Evolutionary conservation across 2,329 filamentous ascomycete species (phyloP), one percentile per base, ranked within the genome.

Genomic region (Verticillium klebahnii): DNA sequence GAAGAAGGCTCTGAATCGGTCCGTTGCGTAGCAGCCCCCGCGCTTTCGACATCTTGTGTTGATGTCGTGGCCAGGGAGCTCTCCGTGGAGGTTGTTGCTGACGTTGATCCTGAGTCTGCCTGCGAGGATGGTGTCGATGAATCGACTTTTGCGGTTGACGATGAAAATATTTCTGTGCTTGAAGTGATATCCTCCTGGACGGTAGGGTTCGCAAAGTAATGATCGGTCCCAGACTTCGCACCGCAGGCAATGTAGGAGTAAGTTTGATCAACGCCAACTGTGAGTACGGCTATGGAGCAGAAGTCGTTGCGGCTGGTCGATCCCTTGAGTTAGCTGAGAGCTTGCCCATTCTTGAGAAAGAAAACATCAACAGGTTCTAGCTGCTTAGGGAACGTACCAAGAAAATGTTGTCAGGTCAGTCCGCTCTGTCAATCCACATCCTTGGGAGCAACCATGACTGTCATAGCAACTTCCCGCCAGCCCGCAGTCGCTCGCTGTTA

Each of bases 241-340:
- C 70, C 75, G 37, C 75, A 77, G 6, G 73, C 72, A 19, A 75
- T 69, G 39, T 77, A 76, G 0, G 71, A 70, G 52, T 76, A 77
- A 9, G 68, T 72, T 19, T 74, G 68, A 59, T 71, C 71, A 23
- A 70, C 63, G 6, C 69, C 67, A 25, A 72, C 69, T 1, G 68
- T 71, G 25, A 78, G 59, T 31, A 75, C 66, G 1, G 71, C 72
- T 0, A 70, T 73, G 1, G 74, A 76, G 56, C 75, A 78, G 60
- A 69, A 75, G 2, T 56, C 34, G 9, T 45, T 34, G 1, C 54
- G 59, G n/a, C 69, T 64, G 1, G 59, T 58, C 14, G 14, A 37
- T 12, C 23, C 2, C 14, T 14, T 17, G 9, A 8, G 15, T 56
- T 9, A 58, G 56, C 23, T 9, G 3, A 40, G 17, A 31, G 29